Evolutionary conservation across 192 early-diverging fungal species (phyloP), one percentile per base, ranked within the genome.

Genomic region (Lunasporangiospora selenospora): DNA sequence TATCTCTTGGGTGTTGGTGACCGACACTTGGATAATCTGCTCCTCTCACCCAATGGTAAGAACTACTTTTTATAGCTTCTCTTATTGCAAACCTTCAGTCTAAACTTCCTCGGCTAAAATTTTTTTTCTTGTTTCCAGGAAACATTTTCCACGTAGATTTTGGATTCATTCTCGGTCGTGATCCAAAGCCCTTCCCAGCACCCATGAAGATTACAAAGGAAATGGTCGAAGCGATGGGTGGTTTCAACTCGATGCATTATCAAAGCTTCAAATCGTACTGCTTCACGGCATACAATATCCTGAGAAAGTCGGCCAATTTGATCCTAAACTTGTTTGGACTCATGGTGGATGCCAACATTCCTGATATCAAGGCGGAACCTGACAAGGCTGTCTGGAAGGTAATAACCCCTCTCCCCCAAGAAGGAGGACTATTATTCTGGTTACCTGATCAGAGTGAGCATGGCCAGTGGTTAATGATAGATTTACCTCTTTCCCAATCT

Each of bases 191-290:
- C 5, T 99, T 99, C 82, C 98, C 98, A 34, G 97, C 98, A 12
- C 98, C 98, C 1, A 99, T 99, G 96, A 99, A 99, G 76, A 87
- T 99, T 32, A 96, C 92, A 66, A 97, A 96, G 64, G 98, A 99
- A 83, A 99, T 99, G 98, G 94, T 99, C 6, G 98, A 99, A 65
- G 96, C 93, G 0, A 97, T 99, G 95, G 98, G 98, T 33, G 97
- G 97, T 26, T 88, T 93, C 29, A 83, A 87, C 36, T 95, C 95
- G 19, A 88, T 82, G 16, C 85, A 88, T 54, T 99, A 95, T 80
- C 91, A 93, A 70, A 86, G 88, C 37, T 99, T 99, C 82, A 89
- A 88, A 75, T 88, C 87, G 21, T 95, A 94, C 75, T 98, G 94
- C 67, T 96, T 94, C 77, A 90, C 93, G 9, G 94, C 98, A 0